Percentiles rank a stretch among this genome's conserved stretches.
Evolutionary conservation across 495 filamentous ascomycete genomes (phyloP).

Genomic region (Podospora didyma): DNA sequence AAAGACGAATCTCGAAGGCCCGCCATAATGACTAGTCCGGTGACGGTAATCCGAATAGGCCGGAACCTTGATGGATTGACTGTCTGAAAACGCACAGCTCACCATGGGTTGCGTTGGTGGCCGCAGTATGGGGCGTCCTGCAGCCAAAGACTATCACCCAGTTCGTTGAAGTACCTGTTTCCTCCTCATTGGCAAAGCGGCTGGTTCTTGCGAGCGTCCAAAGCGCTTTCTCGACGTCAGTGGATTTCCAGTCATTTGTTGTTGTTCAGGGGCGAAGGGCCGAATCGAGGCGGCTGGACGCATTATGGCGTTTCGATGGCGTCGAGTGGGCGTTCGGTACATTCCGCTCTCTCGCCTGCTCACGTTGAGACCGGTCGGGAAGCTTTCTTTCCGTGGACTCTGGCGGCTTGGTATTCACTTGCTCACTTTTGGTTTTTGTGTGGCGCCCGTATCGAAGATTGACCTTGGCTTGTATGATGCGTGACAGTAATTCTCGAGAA

Average conservation of each 20-base stretch:
- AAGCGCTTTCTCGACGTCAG: background rate
- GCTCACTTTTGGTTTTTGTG: no score
- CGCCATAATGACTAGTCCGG: background rate
- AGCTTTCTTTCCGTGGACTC: background rate
- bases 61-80: conserved; percentile 2
- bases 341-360: background rate
- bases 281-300: conserved; percentile 20
- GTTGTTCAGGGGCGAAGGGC: conserved; percentile 17
- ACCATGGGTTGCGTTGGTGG: background rate
- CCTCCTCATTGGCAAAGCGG: background rate
- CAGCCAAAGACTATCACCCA: background rate
- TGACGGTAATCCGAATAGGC: conserved; percentile 5
- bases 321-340: conserved; percentile 4
- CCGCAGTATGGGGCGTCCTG: background rate
- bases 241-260: background rate
- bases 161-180: background rate
- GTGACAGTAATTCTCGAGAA: no score
- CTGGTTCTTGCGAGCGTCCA: background rate
- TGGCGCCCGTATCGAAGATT: no score
- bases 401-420: background rate
- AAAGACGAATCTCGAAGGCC: background rate
- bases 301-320: conserved; percentile 21
- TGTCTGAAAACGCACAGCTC: background rate
- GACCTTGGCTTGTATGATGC: no score
- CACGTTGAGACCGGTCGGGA: background rate